Evolutionary conservation across 2,329 filamentous ascomycete genomes (phyloP), one percentile per base, ranked within the genome.

Genomic region (Pleoardoris graminearum): DNA sequence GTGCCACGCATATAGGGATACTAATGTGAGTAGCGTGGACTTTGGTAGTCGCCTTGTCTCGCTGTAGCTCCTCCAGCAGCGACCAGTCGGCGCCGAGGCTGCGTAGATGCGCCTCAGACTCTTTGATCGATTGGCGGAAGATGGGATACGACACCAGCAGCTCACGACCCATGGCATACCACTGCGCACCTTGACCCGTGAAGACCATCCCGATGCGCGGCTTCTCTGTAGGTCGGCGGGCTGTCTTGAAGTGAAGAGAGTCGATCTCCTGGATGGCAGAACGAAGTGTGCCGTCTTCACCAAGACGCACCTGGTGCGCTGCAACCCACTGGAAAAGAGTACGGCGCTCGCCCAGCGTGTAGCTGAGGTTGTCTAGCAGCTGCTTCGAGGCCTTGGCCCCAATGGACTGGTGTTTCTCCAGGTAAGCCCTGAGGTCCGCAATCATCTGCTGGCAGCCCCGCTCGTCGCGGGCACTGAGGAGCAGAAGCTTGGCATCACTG

Each of bases 111-210:
- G 41, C 32, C 42, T 58, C 55, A 1, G 42, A 43, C 4, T 50
- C 44, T 3, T 36, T 8, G 6, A 67, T 42, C 22, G 44, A 35
- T 27, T 44, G 30, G 14, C 51, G 38, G 41, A 66, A 59, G 5
- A 39, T 1, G 19, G 46, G 25, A 25, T 59, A 57, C 10, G 23
- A 38, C 0, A 30, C 11, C 7, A 64, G 42, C 0, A 69, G 56
- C 11, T 60, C 62, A 0, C 19, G 33, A 1, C 59, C 67, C 65
- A 71, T 70, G 8, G 35, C 41, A 1, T 30, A 25, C 54, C 62
- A 70, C 25, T 71, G 68, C 0, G 65, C 67, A 17, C 66, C 67
- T 48, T 71, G 68, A 3, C 68, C 68, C 1, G 66, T 69, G 38
- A 68, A 70, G 7, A 69, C 55, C 33, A 61, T 57, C 57, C 4